These are phyloP conservation scores for Euphorbia neoarborescens DNA, from an alignment of 441 rosid species.

Conservation along the genomic window DNA sequence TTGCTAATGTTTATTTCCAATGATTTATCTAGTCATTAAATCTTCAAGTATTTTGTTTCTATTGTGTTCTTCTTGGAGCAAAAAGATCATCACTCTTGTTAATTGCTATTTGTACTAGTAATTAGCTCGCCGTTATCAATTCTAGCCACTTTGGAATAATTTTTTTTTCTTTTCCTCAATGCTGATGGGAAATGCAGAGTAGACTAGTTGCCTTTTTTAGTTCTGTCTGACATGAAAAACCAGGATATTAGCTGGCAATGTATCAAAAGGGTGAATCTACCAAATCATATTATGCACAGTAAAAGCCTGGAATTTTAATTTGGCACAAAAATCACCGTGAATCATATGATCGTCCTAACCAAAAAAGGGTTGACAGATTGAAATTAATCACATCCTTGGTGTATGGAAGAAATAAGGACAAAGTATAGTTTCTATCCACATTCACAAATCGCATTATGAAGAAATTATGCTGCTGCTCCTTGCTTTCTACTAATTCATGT, in stretches of 20 bases:
- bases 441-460: neutral
- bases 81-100: neutral
- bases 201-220: neutral
- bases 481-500: slow-evolving; percentile 22
- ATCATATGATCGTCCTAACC: neutral
- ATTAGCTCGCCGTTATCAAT: neutral
- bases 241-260: neutral
- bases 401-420: slow-evolving; percentile 16
- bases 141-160: neutral
- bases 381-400: neutral
- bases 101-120: neutral
- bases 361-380: slow-evolving; percentile 12
- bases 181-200: neutral
- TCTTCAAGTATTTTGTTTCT: neutral
- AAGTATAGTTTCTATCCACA: slow-evolving; percentile 1
- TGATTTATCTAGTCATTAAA: neutral
- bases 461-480: neutral
- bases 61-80: neutral
- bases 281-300: neutral
- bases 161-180: neutral
- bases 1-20: neutral
- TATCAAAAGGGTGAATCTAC: neutral
- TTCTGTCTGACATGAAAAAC: neutral
- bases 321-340: neutral
- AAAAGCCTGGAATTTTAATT: neutral